Evolutionary conservation across 192 early-diverging fungal species (phyloP).

Genomic region (Entophlyctis helioformis): DNA sequence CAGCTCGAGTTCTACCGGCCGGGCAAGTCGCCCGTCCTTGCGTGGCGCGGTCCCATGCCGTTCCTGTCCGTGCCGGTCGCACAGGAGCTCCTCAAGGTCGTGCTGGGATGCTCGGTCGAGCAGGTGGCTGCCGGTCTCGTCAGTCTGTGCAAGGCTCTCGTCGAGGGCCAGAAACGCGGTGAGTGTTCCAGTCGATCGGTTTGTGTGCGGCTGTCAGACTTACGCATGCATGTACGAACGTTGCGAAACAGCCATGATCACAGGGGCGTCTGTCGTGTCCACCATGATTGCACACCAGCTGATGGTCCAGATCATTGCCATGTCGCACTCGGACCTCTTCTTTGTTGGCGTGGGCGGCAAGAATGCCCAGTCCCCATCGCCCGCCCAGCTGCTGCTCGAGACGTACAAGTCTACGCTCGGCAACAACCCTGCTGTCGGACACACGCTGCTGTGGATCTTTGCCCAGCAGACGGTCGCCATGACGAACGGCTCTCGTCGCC

Average conservation of each 20-base stretch:
- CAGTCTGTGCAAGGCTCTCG: not conserved
- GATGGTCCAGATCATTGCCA: constrained; percentile 2
- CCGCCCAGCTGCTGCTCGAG: constrained; percentile 2
- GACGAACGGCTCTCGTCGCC: too few relatives aligned
- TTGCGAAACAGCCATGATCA: not conserved
- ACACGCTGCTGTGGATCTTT: constrained; percentile 8
- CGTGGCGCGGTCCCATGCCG: too few relatives aligned
- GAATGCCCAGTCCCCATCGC: not conserved
- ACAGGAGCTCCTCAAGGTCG: too few relatives aligned
- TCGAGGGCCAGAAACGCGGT: not conserved
- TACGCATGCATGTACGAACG: not conserved
- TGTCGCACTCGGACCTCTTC: not conserved
- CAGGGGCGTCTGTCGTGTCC: not conserved
- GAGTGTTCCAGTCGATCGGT: not conserved
- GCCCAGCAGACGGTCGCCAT: constrained; percentile 1
- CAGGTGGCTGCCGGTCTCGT: not conserved
- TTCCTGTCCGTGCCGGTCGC: too few relatives aligned
- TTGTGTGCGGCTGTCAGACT: not conserved
- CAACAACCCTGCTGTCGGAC: constrained; percentile 7
- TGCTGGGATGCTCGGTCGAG: too few relatives aligned
- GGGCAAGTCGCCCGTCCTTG: not conserved
- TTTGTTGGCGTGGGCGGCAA: not conserved
- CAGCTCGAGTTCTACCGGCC: not conserved
- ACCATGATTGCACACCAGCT: constrained; percentile 1
- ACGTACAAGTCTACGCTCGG: constrained; percentile 2